A percentile compares a stretch with the other conserved stretches of the same genome.
Conservation (phyloP, 176 grass and related monocot genomes). For the Rhynchospora pubera region DNA sequence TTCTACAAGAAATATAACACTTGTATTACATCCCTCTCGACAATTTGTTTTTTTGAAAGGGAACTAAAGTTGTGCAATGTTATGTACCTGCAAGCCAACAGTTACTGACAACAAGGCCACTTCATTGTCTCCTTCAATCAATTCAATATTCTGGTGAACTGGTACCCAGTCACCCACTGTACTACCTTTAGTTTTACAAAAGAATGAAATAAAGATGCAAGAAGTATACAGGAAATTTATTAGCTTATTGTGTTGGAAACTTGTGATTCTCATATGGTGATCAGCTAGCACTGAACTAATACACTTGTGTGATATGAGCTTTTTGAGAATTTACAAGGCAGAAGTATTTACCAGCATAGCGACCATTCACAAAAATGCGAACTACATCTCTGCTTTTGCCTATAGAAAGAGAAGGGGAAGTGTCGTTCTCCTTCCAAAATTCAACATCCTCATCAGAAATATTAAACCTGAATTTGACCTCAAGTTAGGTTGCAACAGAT, state of each 20-base stretch:
- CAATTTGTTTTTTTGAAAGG: not conserved
- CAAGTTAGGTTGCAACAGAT: slow-evolving; percentile 18
- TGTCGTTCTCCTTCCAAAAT: slow-evolving; percentile 66
- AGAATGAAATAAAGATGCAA: slow-evolving; percentile 6
- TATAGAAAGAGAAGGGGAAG: slow-evolving; percentile 58
- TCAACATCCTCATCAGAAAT: slow-evolving; percentile 72
- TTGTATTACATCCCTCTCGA: not conserved
- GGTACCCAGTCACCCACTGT: slow-evolving; percentile 82
- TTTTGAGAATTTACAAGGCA: slow-evolving; percentile 9
- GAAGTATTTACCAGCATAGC: slow-evolving; percentile 70
- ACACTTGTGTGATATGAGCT: not conserved
- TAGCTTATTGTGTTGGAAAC: no score
- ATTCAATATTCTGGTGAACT: slow-evolving; percentile 48
- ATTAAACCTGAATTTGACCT: slow-evolving; percentile 43
- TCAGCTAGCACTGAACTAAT: not conserved
- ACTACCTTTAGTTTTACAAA: slow-evolving; percentile 50
- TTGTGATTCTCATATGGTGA: no score
- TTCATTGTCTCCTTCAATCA: slow-evolving; percentile 71
- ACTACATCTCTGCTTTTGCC: slow-evolving; percentile 74
- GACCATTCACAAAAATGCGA: slow-evolving; percentile 70
- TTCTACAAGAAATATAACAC: slow-evolving; percentile 38
- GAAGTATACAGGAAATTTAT: no score
- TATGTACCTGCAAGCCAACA: slow-evolving; percentile 86
- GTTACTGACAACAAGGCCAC: slow-evolving; percentile 68
- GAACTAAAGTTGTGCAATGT: not conserved